A percentile compares a stretch with the other conserved stretches of the same genome.
These are phyloP conservation scores for Talaromyces sp. DNA, from an alignment of 2,329 filamentous ascomycete genomes.

Conservation along the genomic window DNA sequence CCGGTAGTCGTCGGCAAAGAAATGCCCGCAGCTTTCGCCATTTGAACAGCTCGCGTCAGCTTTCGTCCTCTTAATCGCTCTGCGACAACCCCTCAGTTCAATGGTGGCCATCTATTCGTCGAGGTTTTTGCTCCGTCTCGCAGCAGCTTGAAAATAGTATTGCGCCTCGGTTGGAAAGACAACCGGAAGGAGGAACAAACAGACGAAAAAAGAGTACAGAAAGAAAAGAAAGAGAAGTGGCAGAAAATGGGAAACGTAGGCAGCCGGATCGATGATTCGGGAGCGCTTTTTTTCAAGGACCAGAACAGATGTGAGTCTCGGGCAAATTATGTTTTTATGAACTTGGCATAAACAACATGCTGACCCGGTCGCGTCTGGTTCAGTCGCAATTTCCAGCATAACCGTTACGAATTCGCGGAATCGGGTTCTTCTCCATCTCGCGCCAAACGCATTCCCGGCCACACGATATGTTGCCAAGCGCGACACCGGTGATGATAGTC, in stretches of 20 bases:
- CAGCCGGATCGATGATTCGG: slow-evolving; percentile 77
- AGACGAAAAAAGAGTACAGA: neutral
- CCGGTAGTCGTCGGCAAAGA: neutral
- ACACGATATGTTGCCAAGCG: slow-evolving; percentile 69
- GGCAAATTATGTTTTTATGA: neutral
- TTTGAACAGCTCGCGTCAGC: neutral
- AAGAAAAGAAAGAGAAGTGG: neutral
- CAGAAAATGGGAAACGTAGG: slow-evolving; percentile 84
- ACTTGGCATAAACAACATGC: neutral
- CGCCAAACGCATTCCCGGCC: slow-evolving; percentile 84
- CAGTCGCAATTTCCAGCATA: slow-evolving; percentile 83
- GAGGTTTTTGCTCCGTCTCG: neutral
- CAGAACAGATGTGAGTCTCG: slow-evolving; percentile 74
- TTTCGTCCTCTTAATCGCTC: neutral
- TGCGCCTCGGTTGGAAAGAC: neutral
- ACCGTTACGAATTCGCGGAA: slow-evolving; percentile 74
- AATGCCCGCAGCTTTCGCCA: neutral
- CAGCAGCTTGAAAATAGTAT: neutral
- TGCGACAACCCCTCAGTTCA: neutral
- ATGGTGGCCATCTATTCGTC: neutral
- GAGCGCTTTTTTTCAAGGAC: slow-evolving; percentile 78
- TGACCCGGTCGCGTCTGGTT: neutral
- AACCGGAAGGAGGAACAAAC: neutral
- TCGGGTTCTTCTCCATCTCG: slow-evolving; percentile 69
- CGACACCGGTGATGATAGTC: slow-evolving; percentile 65